Conservation (phyloP, 495 filamentous ascomycete species). For the Aspergillus affinis region DNA sequence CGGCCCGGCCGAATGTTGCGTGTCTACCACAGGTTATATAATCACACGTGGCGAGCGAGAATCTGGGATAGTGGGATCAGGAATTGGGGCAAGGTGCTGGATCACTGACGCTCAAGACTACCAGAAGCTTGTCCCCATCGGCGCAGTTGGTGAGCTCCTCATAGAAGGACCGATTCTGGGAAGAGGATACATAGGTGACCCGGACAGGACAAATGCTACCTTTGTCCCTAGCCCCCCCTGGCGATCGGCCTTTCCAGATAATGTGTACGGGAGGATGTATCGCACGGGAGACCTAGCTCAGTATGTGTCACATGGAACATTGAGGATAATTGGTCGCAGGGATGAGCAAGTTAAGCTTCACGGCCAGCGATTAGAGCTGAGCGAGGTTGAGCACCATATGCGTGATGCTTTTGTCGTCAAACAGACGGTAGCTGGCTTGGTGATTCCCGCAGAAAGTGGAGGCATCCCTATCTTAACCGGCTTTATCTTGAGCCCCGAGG, state of each 20-base stretch:
- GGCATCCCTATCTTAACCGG: neutral
- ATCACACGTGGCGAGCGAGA: conserved; percentile 17
- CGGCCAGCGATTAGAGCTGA: conserved; percentile 53
- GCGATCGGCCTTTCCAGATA: conserved; percentile 9
- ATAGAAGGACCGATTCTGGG: conserved; percentile 39
- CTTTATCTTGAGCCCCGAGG: neutral
- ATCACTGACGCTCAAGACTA: conserved; percentile 30
- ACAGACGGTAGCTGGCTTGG: neutral
- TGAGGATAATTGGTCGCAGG: conserved; percentile 49
- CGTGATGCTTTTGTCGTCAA: neutral
- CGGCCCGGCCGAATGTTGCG: conserved; percentile 32
- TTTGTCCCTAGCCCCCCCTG: conserved; percentile 37
- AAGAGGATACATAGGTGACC: conserved; percentile 35
- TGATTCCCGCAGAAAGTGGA: neutral
- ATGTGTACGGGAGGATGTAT: conserved; percentile 20
- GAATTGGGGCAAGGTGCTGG: conserved; percentile 21
- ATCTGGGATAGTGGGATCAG: neutral
- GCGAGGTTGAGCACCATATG: conserved; percentile 29
- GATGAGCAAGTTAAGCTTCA: conserved; percentile 55
- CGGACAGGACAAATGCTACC: conserved; percentile 24
- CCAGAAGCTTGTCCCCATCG: conserved; percentile 29
- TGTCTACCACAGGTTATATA: conserved; percentile 15
- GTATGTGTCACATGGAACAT: conserved; percentile 40
- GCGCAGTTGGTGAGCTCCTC: conserved; percentile 38
- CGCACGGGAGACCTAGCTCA: conserved; percentile 40